These are phyloP conservation scores for Aspergillus alliaceus DNA, from an alignment of 2,329 filamentous ascomycete genomes.

Conservation along the genomic window DNA sequence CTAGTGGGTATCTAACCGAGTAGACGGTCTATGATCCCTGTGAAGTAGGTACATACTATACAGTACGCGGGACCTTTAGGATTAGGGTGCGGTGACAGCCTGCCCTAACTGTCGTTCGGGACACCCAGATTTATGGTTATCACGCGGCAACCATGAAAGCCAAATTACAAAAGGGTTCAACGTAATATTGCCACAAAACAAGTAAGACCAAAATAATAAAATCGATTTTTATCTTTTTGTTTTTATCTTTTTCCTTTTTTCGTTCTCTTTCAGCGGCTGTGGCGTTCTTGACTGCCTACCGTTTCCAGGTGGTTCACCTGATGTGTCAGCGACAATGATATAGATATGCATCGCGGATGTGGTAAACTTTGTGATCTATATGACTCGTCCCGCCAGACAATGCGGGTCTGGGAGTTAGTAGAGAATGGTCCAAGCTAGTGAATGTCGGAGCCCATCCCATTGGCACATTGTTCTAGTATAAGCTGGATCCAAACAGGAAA, in stretches of 20 bases:
- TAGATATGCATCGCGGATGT: background rate
- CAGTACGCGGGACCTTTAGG: background rate
- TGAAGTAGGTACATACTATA: background rate
- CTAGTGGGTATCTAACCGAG: background rate
- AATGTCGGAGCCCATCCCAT: background rate
- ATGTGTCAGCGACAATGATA: constrained; percentile 2
- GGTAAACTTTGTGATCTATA: background rate
- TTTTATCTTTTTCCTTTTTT: too few species aligned
- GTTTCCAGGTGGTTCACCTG: background rate
- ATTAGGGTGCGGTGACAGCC: background rate
- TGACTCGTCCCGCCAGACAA: background rate
- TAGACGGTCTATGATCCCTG: background rate
- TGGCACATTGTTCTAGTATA: background rate
- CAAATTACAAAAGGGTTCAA: too few species aligned
- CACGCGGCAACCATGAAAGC: background rate
- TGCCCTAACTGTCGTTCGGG: background rate
- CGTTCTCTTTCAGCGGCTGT: background rate
- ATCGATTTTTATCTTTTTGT: background rate
- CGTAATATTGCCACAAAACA: background rate
- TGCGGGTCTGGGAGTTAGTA: background rate
- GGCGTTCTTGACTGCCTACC: background rate
- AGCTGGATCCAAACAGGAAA: background rate
- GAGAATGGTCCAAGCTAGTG: background rate
- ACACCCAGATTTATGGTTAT: background rate
- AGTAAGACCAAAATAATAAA: background rate